Evolutionary conservation across 306 rosid species (phyloP), one percentile per base, ranked within the genome.

Genomic region (Quercus gilva): DNA sequence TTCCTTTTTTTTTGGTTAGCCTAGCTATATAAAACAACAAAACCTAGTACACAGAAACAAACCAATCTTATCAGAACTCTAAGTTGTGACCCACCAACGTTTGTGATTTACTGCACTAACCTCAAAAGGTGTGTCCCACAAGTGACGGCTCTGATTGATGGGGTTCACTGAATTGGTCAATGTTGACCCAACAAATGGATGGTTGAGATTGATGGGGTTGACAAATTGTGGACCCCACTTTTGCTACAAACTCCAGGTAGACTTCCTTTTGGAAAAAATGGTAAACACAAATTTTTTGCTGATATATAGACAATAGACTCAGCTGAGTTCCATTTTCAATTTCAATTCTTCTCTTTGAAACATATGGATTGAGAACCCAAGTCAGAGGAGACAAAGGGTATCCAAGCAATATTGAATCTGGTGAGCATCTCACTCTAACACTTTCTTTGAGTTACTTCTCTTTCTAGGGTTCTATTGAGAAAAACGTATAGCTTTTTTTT

Each of bases 131-230:
- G 20, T 68, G 8, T 71, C 84, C 84, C 80, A 80, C 85, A 70
- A 18, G 18, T 5, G 23, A 26, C 69, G 45, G 72, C 8, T 71
- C 52, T 28, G 71, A 78, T 78, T 68, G 58, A 58, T 82, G 73
- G 69, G 69, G 59, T 35, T 17, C 57, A 41, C 5, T 18, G 28
- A 33, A 61, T 23, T 68, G 55, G 69, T 69, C 74, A 49, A 52
- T 57, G 68, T 57, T 79, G 83, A 87, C 88, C 79, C 65, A 26
- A 21, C 49, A 59, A 67, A 61, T 70, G 81, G 68, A 86, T 84
- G 90, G 87, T 76, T 17, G 45, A 9, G 80, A 82, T 86, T 78
- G 83, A 29, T 8, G 31, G 80, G 78, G 87, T 88, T 88, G 92
- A 88, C 97, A 80, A 65, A 45, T 23, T 8, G 5, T 58, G 80